Percentiles rank a stretch among this genome's conserved stretches.
Evolutionary conservation across 495 filamentous ascomycete species (phyloP).

Genomic region (Lichenothelia convexa): DNA sequence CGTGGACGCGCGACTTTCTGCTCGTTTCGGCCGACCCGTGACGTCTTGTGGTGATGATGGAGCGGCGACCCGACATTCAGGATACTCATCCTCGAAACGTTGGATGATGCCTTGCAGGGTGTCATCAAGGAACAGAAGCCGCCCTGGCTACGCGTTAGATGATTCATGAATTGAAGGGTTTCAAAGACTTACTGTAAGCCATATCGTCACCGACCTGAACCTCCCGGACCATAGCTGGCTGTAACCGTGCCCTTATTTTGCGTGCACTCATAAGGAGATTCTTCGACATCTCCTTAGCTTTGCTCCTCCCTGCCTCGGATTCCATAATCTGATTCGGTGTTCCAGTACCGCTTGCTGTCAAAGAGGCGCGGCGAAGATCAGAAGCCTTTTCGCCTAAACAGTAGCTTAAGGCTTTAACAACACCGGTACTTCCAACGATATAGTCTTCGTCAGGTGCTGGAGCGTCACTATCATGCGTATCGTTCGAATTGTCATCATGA

Average conservation of each 20-base stretch:
- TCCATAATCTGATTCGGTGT: slow-evolving; percentile 33
- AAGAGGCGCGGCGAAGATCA: slow-evolving; percentile 28
- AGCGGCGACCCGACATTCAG: slow-evolving; percentile 53
- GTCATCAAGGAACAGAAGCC: slow-evolving; percentile 74
- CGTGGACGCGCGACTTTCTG: slow-evolving; percentile 7
- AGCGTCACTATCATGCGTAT: slow-evolving; percentile 44
- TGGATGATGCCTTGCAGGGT: slow-evolving; percentile 81
- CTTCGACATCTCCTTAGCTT: slow-evolving; percentile 84
- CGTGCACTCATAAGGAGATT: slow-evolving; percentile 68
- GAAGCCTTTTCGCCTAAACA: slow-evolving; percentile 61
- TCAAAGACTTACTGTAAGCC: slow-evolving; percentile 50
- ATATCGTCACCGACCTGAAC: slow-evolving; percentile 46
- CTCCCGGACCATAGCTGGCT: slow-evolving; percentile 66
- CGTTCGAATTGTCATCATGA: slow-evolving; percentile 30
- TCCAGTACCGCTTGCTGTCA: slow-evolving; percentile 31
- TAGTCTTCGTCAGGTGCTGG: slow-evolving; percentile 80
- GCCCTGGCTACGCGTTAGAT: slow-evolving; percentile 28
- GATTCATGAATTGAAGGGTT: no score
- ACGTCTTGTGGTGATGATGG: slow-evolving; percentile 7
- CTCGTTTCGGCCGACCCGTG: no score
- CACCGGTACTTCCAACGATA: slow-evolving; percentile 85
- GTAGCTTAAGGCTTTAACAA: slow-evolving; percentile 76
- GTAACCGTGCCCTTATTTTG: slow-evolving; percentile 67
- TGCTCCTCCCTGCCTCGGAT: slow-evolving; percentile 31
- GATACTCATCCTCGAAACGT: slow-evolving; percentile 90